Evolutionary conservation across 2,329 filamentous ascomycete genomes (phyloP), one percentile per base, ranked within the genome.

Genomic region (Aspergillus ochraceus): DNA sequence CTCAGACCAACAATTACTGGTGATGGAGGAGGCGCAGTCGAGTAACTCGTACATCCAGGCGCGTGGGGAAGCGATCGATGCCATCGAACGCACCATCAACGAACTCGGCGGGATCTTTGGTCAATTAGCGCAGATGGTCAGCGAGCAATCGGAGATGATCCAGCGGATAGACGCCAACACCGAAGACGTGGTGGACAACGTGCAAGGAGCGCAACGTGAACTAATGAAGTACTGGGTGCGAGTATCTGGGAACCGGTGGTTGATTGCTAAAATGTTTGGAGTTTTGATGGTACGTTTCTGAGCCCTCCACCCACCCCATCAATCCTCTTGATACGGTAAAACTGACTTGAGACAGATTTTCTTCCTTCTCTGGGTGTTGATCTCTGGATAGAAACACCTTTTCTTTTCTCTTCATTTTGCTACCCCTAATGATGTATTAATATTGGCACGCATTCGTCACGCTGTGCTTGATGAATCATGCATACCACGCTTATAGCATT

Each of bases 91-190:
- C 67, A 99, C 95, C 1, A 99, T 99, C 68, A 88, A 86, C 64
- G 95, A 99, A 74, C 83, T 99, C 1, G 95, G 95, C 29, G 83
- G 89, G 14, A 97, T 97, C 63, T 98, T 98, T 74, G 91, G 92
- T 9, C 94, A 99, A 76, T 81, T 99, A 53, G 94, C 95, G 39
- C 88, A 91, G 66, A 98, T 99, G 95, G 95, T 99, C 30, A 92
- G 90, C 57, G 94, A 99, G 76, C 95, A 99, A 79, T 92, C 91
- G 62, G 95, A 97, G 77, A 96, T 97, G 90, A 96, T 99, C 66
- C 92, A 98, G 77, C 85, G 94, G 53, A 97, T 97, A 71, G 94
- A 98, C 70, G 94, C 94, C 65, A 97, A 98, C 76, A 97, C 94
- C 1, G 95, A 99, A 72, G 93, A 97, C 69, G 92, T 99, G 6